Conservation (phyloP, 257 asterid genomes). For the Paulownia fortunei region DNA sequence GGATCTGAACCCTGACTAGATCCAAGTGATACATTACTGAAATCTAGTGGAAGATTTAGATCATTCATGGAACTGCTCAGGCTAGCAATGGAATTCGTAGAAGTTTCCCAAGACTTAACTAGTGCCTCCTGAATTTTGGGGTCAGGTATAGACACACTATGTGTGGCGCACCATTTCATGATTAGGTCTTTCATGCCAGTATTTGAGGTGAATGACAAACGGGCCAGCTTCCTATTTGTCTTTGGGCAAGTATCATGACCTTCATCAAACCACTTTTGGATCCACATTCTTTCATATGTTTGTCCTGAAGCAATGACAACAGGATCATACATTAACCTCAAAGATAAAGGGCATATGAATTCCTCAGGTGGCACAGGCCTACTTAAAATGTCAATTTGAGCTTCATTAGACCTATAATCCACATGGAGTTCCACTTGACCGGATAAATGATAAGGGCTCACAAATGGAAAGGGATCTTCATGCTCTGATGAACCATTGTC, state of each 20-base stretch:
- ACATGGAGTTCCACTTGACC: conserved; percentile 49
- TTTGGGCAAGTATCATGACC: conserved; percentile 77
- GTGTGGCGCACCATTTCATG: conserved; percentile 58
- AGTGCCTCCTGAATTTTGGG: conserved; percentile 42
- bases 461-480: conserved; percentile 37
- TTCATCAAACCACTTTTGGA: conserved; percentile 89
- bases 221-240: conserved; percentile 52
- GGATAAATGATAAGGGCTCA: conserved; percentile 36
- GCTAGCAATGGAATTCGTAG: conserved; percentile 71
- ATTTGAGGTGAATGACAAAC: conserved; percentile 66
- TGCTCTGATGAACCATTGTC: conserved; percentile 37
- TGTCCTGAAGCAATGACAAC: conserved; percentile 85
- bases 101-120: conserved; percentile 51
- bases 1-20: conserved; percentile 46
- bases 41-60: conserved; percentile 65
- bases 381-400: conserved; percentile 43
- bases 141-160: conserved; percentile 52
- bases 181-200: conserved; percentile 63
- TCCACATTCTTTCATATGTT: conserved; percentile 85
- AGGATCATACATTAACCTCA: conserved; percentile 83
- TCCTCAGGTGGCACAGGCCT: conserved; percentile 64
- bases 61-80: conserved; percentile 68
- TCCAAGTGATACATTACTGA: conserved; percentile 58
- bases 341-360: conserved; percentile 78
- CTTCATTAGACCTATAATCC: conserved; percentile 37